Evolutionary conservation across 1,284 basidiomycete genomes (phyloP), one percentile per base, ranked within the genome.

Genomic region (Neonothopanus nambi): DNA sequence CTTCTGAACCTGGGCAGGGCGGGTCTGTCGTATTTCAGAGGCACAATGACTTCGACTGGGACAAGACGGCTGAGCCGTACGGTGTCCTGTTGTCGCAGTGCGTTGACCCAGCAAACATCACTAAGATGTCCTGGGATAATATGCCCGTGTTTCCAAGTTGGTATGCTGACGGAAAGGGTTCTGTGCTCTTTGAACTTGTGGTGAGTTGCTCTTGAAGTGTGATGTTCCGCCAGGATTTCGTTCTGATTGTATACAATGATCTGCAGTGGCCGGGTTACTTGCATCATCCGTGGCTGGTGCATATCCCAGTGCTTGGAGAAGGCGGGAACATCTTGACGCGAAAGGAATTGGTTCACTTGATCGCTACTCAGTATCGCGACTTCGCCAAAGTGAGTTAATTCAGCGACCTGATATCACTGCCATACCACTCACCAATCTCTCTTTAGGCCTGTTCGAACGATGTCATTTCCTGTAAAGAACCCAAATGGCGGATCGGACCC

Each of bases 171-270:
- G 8, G n/a, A 12, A 33, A 36, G n/a, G n/a, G 20, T 35, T 37
- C 33, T 48, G 20, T 48, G 46, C 35, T 33, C 3, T 47, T 48
- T 26, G 46, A 48, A n/a, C 26, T 48, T 9, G 45, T 48, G 46
- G 46, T 37, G 17, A 37, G 46, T 35, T 4, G 6, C 15, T 30
- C 24, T 36, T 3, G 9, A n/a, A 37, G 33, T 20, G 4, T 23
- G 35, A 23, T n/a, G n/a, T n/a, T n/a, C n/a, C n/a, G n/a, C 21
- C 17, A 6, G 17, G 13, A 20, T 26, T 48, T 2, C 2, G 23
- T 18, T 1, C 6, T 21, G 9, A 13, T 37, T 8, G n/a, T n/a
- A 6, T 36, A 23, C 20, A 8, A 20, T n/a, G 21, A 37, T 24
- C 17, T 24, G 33, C 33, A 48, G 33, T 37, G 46, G 46, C 46